Evolutionary conservation across 2,329 filamentous ascomycete species (phyloP), one percentile per base, ranked within the genome.

Genomic region (Hypoxylon sp.): DNA sequence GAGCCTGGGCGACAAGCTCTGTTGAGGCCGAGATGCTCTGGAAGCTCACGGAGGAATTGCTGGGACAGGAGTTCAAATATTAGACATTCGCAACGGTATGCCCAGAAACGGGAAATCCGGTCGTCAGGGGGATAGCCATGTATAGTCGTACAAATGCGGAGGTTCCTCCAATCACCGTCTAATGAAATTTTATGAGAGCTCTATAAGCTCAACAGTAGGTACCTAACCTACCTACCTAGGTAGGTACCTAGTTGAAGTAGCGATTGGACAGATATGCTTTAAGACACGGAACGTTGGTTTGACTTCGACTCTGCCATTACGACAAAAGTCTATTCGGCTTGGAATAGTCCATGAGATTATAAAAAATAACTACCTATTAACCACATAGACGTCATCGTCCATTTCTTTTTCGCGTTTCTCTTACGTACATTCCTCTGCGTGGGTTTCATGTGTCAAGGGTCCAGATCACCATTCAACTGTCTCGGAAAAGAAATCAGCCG

Each of bases 11-110:
- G 4, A 73, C 60, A 5, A 68, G 67, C 51, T 34, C 56, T 5
- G 52, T 67, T 10, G 73, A 76, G 19, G 78, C 77, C 0, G 75
- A 78, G 36, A 75, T 66, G 63, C 59, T 79, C 58, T 79, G 78
- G 76, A 73, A 68, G 38, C 45, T 75, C 7, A 76, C 75, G 1
- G 75, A 79, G 68, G 63, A 76, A 51, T 60, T 79, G 17, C 74
- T 78, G 5, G 71, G 73, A 11, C 23, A 30, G 46, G 46, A 30
- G 7, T 49, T 49, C 7, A 17, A 10, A 1, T 49, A 30, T 28
- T 32, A 49, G 46, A 30, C 46, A 49, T 17, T 49, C 25, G 28
- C 1, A 49, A 28, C 21, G 25, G 23, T 49, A 49, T 11, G 2
- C 17, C 38, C 9, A 9, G 19, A 43, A 11, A 21, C 7, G n/a